A percentile compares a stretch with the other conserved stretches of the same genome.
Conservation (phyloP, 2,329 filamentous ascomycete genomes). For the Hypoxylon sp. region DNA sequence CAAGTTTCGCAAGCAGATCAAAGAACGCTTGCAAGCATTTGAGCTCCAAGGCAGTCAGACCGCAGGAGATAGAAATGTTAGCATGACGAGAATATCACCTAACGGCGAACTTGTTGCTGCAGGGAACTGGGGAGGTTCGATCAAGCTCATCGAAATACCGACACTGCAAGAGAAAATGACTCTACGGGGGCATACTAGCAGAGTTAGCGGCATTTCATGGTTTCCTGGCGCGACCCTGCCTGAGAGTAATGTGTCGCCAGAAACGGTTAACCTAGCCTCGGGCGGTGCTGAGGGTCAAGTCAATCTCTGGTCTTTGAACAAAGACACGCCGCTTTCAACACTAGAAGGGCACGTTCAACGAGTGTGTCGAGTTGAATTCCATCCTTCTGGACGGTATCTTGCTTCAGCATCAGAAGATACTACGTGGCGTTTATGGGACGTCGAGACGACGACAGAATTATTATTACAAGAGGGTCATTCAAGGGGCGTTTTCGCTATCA, state of each 20-base stretch:
- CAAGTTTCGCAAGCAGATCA: conserved; percentile 90
- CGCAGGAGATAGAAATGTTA: conserved; percentile 89
- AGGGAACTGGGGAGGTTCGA: conserved; percentile 92
- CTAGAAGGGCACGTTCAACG: conserved; percentile 87
- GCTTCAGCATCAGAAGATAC: conserved; percentile 96
- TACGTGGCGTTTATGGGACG: conserved; percentile 94
- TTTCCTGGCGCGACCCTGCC: conserved; percentile 84
- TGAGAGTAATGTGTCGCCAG: conserved; percentile 77
- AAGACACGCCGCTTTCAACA: conserved; percentile 87
- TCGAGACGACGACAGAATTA: conserved; percentile 86
- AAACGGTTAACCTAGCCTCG: conserved; percentile 86
- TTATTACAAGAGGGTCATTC: conserved; percentile 95
- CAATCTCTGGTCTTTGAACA: conserved; percentile 89
- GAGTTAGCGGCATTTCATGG: conserved; percentile 93
- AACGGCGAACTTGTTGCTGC: conserved; percentile 86
- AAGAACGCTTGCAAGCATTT: conserved; percentile 84
- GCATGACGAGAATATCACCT: conserved; percentile 91
- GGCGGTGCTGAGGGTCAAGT: conserved; percentile 90
- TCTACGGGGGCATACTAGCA: conserved; percentile 87
- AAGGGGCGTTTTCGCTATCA: conserved; percentile 89
- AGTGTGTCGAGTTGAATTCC: conserved; percentile 93
- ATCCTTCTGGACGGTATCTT: conserved; percentile 89
- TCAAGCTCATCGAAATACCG: conserved; percentile 88
- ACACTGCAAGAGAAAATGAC: conserved; percentile 82
- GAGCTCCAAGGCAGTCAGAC: conserved; percentile 96